These are phyloP conservation scores for Pyrenochaeta sp. DNA, from an alignment of 2,329 filamentous ascomycete species.

Conservation along the genomic window DNA sequence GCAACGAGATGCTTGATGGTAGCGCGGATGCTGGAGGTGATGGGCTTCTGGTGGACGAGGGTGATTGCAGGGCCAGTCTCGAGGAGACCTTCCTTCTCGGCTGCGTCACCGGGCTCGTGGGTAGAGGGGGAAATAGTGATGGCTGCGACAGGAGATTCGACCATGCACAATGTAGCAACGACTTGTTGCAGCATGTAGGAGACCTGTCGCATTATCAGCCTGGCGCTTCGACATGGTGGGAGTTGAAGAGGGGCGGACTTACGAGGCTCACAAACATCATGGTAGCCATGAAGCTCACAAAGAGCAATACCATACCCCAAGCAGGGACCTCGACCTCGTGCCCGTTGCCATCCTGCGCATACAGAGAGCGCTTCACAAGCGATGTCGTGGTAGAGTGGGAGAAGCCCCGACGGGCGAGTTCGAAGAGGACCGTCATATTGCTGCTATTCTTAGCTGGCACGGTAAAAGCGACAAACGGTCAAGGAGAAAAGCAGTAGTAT, in stretches of 20 bases:
- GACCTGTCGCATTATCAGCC: constrained; percentile 26
- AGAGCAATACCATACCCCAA: constrained; percentile 40
- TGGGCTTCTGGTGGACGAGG: constrained; percentile 62
- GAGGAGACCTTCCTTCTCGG: constrained; percentile 49
- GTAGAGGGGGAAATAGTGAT: constrained; percentile 60
- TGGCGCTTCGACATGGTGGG: not conserved
- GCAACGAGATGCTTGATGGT: constrained; percentile 69
- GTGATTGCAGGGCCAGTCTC: constrained; percentile 52
- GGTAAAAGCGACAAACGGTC: constrained; percentile 2
- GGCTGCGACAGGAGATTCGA: constrained; percentile 67
- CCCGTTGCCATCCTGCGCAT: constrained; percentile 9
- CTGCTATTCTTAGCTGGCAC: not conserved
- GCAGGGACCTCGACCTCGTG: constrained; percentile 36
- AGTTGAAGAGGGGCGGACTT: constrained; percentile 23
- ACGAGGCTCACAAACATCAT: constrained; percentile 54
- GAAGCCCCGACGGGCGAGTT: constrained; percentile 43
- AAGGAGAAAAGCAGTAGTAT: not conserved
- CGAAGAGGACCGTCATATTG: constrained; percentile 33
- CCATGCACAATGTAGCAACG: constrained; percentile 68
- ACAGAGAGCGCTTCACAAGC: constrained; percentile 39
- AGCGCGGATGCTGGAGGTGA: constrained; percentile 68
- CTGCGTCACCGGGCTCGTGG: constrained; percentile 50
- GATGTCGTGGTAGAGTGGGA: constrained; percentile 32
- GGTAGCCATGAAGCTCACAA: constrained; percentile 50
- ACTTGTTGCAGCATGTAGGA: constrained; percentile 68